A percentile compares a stretch with the other conserved stretches of the same genome.
Evolutionary conservation across 768 basidiomycete genomes (phyloP).

Genomic region (Hygrocybe punicea): DNA sequence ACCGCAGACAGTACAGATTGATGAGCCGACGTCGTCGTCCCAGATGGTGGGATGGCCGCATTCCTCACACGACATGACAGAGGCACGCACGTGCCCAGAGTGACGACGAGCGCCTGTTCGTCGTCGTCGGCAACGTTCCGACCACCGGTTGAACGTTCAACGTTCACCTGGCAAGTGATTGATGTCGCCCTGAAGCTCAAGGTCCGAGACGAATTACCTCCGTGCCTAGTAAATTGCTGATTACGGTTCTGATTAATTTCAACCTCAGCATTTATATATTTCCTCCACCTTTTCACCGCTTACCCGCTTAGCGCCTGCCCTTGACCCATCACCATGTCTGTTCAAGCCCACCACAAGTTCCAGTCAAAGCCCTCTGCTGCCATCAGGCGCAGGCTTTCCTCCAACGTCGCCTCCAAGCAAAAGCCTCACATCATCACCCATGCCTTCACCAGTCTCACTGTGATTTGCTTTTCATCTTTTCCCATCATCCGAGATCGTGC

Average conservation of each 20-base stretch:
- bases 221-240: neutral
- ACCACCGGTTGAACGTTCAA: neutral
- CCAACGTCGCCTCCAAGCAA: constrained; percentile 40
- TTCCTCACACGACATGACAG: constrained; percentile 41
- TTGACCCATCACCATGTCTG: constrained; percentile 47
- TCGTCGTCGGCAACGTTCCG: too few relatives aligned
- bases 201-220: neutral
- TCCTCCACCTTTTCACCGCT: neutral
- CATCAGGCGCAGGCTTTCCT: constrained; percentile 67
- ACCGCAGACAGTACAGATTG: constrained; percentile 68
- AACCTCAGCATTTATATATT: neutral
- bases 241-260: neutral
- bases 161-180: neutral
- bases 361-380: constrained; percentile 61
- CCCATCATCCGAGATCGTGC: constrained; percentile 21
- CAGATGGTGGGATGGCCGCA: constrained; percentile 53
- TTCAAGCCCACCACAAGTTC: constrained; percentile 47
- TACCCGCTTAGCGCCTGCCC: too few relatives aligned
- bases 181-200: neutral
- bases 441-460: constrained; percentile 62
- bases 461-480: constrained; percentile 34
- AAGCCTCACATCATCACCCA: constrained; percentile 49
- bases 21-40: constrained; percentile 56
- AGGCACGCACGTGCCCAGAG: neutral
- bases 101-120: too few relatives aligned